phyloP scores from a whole-genome alignment of 345 rosid genomes.

The Gossypium rotundifolium region DNA sequence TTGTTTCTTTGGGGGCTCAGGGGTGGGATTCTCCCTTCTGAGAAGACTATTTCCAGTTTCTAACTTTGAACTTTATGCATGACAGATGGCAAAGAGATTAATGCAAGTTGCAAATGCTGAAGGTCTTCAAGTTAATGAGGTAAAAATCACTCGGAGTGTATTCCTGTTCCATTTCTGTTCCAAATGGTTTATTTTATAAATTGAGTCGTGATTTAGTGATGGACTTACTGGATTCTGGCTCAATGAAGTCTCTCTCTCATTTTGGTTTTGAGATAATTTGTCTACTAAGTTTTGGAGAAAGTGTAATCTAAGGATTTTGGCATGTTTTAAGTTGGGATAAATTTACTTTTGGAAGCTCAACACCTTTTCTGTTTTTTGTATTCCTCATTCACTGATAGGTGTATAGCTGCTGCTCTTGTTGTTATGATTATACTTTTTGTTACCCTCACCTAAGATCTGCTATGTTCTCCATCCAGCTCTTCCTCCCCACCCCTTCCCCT shows the following conservation, averaged over 20 bases:
- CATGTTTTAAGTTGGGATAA: neutral
- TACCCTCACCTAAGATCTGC: neutral
- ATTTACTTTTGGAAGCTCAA: neutral
- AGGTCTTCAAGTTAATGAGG: slow-evolving; percentile 81
- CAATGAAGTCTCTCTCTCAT: neutral
- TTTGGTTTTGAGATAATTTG: neutral
- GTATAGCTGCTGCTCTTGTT: neutral
- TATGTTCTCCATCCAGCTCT: neutral
- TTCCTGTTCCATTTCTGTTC: neutral
- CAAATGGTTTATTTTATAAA: neutral
- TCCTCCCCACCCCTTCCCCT: neutral
- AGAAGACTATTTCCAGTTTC: neutral
- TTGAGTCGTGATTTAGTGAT: neutral
- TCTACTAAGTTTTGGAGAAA: neutral
- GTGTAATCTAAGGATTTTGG: neutral
- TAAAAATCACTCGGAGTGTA: slow-evolving; percentile 13
- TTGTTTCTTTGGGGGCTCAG: neutral
- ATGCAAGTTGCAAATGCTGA: slow-evolving; percentile 75
- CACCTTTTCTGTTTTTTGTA: neutral
- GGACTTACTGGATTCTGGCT: neutral
- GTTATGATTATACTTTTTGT: neutral
- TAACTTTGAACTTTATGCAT: slow-evolving; percentile 25
- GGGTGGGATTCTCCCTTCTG: neutral
- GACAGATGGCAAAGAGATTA: slow-evolving; percentile 93
- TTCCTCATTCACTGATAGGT: neutral